Base-by-base conservation (phyloP, 2,329 filamentous ascomycete genomes). In the Delphinella strobiligena region DNA sequence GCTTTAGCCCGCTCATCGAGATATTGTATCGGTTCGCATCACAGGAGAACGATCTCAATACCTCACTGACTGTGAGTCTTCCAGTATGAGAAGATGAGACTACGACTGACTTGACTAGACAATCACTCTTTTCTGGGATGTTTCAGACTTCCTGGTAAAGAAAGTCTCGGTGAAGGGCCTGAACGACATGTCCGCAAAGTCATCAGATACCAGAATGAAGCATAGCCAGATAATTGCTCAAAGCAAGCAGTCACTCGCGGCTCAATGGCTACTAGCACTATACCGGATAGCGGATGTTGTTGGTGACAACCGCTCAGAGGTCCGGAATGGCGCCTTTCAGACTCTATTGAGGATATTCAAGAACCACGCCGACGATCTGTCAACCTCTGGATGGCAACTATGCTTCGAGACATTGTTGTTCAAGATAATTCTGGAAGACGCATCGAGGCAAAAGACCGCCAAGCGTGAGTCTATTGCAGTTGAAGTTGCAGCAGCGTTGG, bases 121-220 rank as follows among this genome's bases (percentile, higher is more conserved):
- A 1, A 84, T 94, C 7, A 94, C 89, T 0, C 91, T 93, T 54
- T 93, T 94, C 58, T 95, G 88, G 86, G 88, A 89, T 39, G 74
- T 95, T 5, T 94, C 89, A 0, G 88, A 95, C 58, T 91, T 88
- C 47, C 68, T 96, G 15, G 71, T 75, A 41, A 61, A 61, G 5
- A 63, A 67, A 29, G 65, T 66, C 36, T 62, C 67, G 16, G 51
- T 55, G 4, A 52, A 58, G 3, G 51, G 51, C 16, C 48, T 68
- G 1, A 54, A 56, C 7, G 46, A 46, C 2, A 45, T 55, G 18
- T 27, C 22, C 7, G 7, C 12, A 12, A 27, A 12, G 22, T 27
- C 12, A 12, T 12, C 22, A 7, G 22, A 27, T 27, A 44, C 51
- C 14, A 22, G 31, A 7, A 35, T 31, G 19, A 24, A 19, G 12